Conservation (phyloP, 441 rosid genomes). For the Mallotus japonicus region DNA sequence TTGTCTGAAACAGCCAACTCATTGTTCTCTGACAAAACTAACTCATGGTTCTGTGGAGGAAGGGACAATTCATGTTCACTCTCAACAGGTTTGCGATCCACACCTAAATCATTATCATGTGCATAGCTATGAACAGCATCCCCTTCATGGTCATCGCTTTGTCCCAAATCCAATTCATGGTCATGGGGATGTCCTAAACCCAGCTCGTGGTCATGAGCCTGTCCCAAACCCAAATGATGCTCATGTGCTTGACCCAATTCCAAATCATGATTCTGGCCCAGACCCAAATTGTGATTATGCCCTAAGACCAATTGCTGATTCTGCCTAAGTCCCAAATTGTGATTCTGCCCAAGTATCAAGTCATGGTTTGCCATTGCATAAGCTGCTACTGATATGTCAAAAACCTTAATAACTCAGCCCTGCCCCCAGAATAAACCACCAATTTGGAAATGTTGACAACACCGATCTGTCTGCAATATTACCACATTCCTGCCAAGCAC, state of each 20-base stretch:
- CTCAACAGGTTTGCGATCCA: slow-evolving; percentile 65
- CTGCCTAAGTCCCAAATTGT: slow-evolving; percentile 57
- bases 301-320: slow-evolving; percentile 66
- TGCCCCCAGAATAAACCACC: slow-evolving; percentile 24
- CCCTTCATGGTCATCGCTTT: slow-evolving; percentile 55
- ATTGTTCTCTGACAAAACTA: slow-evolving; percentile 52
- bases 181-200: slow-evolving; percentile 67
- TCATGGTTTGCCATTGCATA: slow-evolving; percentile 80
- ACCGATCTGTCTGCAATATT: slow-evolving; percentile 19
- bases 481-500: slow-evolving; percentile 31
- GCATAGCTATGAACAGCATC: slow-evolving; percentile 54
- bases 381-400: slow-evolving; percentile 21
- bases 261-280: slow-evolving; percentile 62
- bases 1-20: slow-evolving; percentile 63
- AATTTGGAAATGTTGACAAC: slow-evolving; percentile 7
- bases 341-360: slow-evolving; percentile 67
- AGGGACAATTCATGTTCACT: slow-evolving; percentile 58
- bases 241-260: slow-evolving; percentile 65
- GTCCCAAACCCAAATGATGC: slow-evolving; percentile 62
- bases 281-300: slow-evolving; percentile 61
- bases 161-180: slow-evolving; percentile 62
- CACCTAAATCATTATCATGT: slow-evolving; percentile 54
- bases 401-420: slow-evolving; percentile 24
- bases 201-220: slow-evolving; percentile 59
- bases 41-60: slow-evolving; percentile 52